phyloP scores from a whole-genome alignment of 1,139 yeast species.

The Suhomyces coccinellae region DNA sequence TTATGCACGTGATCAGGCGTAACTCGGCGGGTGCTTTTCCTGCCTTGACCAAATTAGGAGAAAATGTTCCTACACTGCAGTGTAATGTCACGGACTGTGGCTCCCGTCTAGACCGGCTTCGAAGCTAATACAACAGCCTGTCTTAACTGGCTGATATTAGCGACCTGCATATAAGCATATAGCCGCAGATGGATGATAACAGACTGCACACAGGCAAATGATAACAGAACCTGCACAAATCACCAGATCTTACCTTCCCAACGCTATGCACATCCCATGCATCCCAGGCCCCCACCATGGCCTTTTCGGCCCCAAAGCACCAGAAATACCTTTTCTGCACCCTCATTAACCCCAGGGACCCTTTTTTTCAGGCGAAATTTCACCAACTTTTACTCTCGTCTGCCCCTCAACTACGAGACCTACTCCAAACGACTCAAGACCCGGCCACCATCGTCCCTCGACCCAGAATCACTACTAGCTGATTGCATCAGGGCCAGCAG shows the following conservation, averaged over 20 bases:
- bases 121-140: too few species aligned
- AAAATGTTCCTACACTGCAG: too few species aligned
- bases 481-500: constrained; percentile 31
- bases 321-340: background rate
- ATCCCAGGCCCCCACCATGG: background rate
- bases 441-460: constrained; percentile 10
- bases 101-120: too few species aligned
- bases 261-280: background rate
- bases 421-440: constrained; percentile 21
- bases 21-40: too few species aligned
- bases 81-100: too few species aligned
- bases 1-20: background rate
- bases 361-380: background rate
- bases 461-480: constrained; percentile 10
- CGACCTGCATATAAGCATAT: background rate
- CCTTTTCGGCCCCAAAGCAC: background rate
- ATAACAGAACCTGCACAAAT: background rate
- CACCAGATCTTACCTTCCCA: background rate
- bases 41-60: too few species aligned
- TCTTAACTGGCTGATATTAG: too few species aligned
- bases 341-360: background rate
- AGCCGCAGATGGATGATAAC: background rate
- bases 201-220: background rate
- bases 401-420: constrained; percentile 32
- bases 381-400: constrained; percentile 9